Percentiles rank a stretch among this genome's conserved stretches.
phyloP scores from a whole-genome alignment of 108 stramenopile species.

The Cyclotella cryptica region DNA sequence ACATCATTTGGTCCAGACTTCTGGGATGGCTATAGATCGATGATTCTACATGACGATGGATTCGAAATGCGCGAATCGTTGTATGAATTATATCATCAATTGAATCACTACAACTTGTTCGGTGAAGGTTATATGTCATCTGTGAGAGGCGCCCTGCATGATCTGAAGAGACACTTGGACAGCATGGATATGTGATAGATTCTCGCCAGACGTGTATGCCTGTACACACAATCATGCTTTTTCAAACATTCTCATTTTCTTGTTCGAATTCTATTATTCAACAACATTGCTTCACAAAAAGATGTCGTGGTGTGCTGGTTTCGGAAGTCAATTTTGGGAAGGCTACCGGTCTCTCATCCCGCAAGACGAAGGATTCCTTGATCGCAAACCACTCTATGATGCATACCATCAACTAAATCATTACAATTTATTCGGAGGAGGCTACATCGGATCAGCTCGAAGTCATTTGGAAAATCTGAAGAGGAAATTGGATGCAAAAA shows the following conservation, averaged over 20 bases:
- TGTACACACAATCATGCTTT: not conserved
- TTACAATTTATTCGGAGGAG: constrained; percentile 67
- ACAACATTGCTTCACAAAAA: constrained; percentile 1
- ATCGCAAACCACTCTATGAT: constrained; percentile 66
- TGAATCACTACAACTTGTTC: constrained; percentile 65
- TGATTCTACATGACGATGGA: constrained; percentile 49
- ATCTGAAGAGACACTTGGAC: constrained; percentile 26
- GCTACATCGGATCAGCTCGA: constrained; percentile 55
- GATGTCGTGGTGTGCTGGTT: constrained; percentile 63
- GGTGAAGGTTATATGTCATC: constrained; percentile 44
- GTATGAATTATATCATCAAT: constrained; percentile 58
- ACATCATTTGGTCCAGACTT: constrained; percentile 42
- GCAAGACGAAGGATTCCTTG: constrained; percentile 54
- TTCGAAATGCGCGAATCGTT: constrained; percentile 48
- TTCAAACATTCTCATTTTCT: not conserved
- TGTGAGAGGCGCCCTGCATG: constrained; percentile 35
- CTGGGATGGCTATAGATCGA: constrained; percentile 47
- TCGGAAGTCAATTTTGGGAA: constrained; percentile 50
- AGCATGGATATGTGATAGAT: constrained; percentile 9
- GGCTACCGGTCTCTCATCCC: constrained; percentile 59
- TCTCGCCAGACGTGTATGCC: no score
- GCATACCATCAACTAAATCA: constrained; percentile 72
- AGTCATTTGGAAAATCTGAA: constrained; percentile 54
- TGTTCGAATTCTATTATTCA: not conserved
- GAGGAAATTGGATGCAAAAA: constrained; percentile 38